Evolutionary conservation across 805 yeast genomes (phyloP).

Genomic region (Spathaspora passalidarum): DNA sequence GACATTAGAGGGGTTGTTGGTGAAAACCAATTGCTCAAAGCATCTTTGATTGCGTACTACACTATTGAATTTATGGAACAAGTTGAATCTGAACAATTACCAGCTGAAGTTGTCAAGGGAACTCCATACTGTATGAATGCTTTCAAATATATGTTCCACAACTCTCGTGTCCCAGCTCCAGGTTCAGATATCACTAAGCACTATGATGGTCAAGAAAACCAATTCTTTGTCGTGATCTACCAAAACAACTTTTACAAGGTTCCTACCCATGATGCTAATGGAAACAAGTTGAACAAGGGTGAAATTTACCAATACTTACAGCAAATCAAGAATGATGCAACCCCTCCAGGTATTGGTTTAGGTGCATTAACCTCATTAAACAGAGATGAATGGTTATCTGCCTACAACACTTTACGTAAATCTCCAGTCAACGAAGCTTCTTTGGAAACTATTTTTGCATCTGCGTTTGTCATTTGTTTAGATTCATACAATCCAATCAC

Average conservation of each 20-base stretch:
- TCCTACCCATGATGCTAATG: conserved; percentile 47
- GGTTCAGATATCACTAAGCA: conserved; percentile 60
- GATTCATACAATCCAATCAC: conserved; percentile 74
- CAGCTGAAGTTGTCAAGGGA: conserved; percentile 75
- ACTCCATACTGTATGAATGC: conserved; percentile 94
- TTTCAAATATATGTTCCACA: conserved; percentile 87
- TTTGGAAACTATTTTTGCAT: conserved; percentile 64
- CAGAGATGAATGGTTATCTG: conserved; percentile 75
- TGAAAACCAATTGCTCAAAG: conserved; percentile 63
- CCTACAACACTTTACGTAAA: conserved; percentile 54
- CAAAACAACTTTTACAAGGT: conserved; percentile 82
- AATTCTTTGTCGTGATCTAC: conserved; percentile 68
- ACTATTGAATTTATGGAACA: conserved; percentile 64
- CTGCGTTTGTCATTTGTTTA: conserved; percentile 78
- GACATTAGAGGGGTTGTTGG: conserved; percentile 60
- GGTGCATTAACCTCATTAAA: conserved; percentile 82
- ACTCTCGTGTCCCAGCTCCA: conserved; percentile 72
- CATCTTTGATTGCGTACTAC: conserved; percentile 69
- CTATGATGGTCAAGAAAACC: conserved; percentile 50
- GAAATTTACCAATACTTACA: conserved; percentile 59
- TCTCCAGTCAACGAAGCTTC: conserved; percentile 62
- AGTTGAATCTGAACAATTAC: conserved; percentile 69
- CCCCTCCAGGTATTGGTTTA: conserved; percentile 49
- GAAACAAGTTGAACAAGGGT: conserved; percentile 41
- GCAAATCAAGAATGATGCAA: conserved; percentile 41